A percentile compares a stretch with the other conserved stretches of the same genome.
phyloP scores from a whole-genome alignment of 306 rosid genomes.

The Corylus avellana region DNA sequence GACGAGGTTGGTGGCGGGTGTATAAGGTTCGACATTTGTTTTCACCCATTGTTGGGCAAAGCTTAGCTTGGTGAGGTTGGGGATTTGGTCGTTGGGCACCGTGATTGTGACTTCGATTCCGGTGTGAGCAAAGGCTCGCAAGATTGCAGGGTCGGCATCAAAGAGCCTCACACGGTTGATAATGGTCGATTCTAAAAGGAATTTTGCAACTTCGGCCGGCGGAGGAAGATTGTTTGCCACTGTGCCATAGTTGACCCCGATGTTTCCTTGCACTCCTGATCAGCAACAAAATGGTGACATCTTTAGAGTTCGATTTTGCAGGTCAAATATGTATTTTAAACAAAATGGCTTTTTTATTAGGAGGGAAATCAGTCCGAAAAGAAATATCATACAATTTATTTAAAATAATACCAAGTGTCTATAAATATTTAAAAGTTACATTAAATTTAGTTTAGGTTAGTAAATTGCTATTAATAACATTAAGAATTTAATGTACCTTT shows the following conservation, averaged over 20 bases:
- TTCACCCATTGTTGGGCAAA: constrained; percentile 59
- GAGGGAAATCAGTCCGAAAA: too few species aligned
- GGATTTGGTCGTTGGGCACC: constrained; percentile 63
- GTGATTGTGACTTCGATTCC: constrained; percentile 56
- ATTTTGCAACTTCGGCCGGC: constrained; percentile 53
- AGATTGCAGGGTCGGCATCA: constrained; percentile 51
- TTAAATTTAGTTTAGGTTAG: too few species aligned
- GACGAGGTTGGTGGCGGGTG: constrained; percentile 54
- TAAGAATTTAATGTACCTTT: too few species aligned
- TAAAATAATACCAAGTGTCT: too few species aligned
- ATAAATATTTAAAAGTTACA: too few species aligned
- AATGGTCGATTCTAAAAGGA: constrained; percentile 53
- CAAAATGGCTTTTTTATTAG: too few species aligned
- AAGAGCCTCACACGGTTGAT: constrained; percentile 57
- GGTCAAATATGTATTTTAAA: too few species aligned
- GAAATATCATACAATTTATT: too few species aligned
- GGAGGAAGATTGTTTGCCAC: constrained; percentile 71
- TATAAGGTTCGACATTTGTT: constrained; percentile 53
- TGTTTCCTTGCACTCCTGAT: constrained; percentile 45
- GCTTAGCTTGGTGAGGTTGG: constrained; percentile 45
- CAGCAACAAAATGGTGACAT: background rate
- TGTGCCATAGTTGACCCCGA: constrained; percentile 82
- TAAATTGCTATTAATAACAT: too few species aligned
- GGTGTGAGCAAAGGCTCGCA: constrained; percentile 56
- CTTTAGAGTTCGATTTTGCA: background rate